phyloP scores from a whole-genome alignment of 2,329 filamentous ascomycete species.

The Beauveria brongniartii region DNA sequence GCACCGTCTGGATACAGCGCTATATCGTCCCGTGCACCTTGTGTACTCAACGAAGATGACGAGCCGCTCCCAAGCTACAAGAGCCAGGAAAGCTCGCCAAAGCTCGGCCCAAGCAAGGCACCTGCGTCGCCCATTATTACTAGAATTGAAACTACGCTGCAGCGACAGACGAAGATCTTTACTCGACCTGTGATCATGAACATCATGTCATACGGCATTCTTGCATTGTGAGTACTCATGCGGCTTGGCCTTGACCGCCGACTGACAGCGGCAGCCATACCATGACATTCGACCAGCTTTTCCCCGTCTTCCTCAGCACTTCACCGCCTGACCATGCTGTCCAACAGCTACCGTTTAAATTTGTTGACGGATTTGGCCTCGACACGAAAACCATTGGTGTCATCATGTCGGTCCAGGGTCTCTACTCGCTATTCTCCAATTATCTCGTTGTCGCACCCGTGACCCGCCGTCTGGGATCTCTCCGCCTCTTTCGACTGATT shows the following conservation, averaged over 20 bases:
- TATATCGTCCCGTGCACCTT: constrained; percentile 15
- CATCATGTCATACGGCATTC: constrained; percentile 82
- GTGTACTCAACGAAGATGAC: constrained; percentile 29
- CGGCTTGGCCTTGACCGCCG: background rate
- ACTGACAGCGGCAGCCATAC: constrained; percentile 59
- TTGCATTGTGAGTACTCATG: constrained; percentile 73
- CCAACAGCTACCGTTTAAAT: constrained; percentile 70
- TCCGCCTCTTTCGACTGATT: constrained; percentile 74
- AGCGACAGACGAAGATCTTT: constrained; percentile 50
- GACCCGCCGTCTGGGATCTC: constrained; percentile 65
- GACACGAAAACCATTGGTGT: constrained; percentile 77
- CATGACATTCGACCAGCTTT: constrained; percentile 89
- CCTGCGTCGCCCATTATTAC: constrained; percentile 14
- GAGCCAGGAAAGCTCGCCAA: constrained; percentile 48
- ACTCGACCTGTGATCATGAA: constrained; percentile 79
- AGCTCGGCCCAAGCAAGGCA: constrained; percentile 28
- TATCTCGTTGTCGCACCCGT: constrained; percentile 76
- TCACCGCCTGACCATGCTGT: constrained; percentile 40
- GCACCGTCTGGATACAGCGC: constrained; percentile 56
- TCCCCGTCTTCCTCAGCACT: constrained; percentile 85
- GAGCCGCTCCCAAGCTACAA: constrained; percentile 63
- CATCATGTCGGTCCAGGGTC: constrained; percentile 80
- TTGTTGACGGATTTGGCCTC: constrained; percentile 78
- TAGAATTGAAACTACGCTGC: constrained; percentile 14
- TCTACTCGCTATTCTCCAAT: constrained; percentile 83